phyloP scores from a whole-genome alignment of 257 asterid species.

The Cruciata laevipes region DNA sequence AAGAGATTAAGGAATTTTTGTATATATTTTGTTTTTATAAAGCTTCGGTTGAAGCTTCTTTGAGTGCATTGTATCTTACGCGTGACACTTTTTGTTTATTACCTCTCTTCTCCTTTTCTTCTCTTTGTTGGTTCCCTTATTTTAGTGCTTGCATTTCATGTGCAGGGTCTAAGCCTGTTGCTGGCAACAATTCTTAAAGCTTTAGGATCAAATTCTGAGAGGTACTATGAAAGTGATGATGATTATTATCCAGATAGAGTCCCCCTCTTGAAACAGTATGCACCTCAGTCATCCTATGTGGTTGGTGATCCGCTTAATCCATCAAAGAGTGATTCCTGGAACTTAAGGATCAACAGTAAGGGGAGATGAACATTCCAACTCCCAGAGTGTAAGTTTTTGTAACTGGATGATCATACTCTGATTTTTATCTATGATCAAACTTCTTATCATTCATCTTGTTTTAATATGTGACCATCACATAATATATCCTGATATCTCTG shows the following conservation, averaged over 20 bases:
- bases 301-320: slow-evolving; percentile 56
- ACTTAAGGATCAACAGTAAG: slow-evolving; percentile 60
- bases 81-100: neutral
- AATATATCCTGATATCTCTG: neutral
- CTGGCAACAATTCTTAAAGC: slow-evolving; percentile 85
- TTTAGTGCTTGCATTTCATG: neutral
- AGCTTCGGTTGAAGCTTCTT: neutral
- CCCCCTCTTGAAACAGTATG: slow-evolving; percentile 77
- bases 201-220: slow-evolving; percentile 69
- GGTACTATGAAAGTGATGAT: slow-evolving; percentile 88
- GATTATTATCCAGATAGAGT: slow-evolving; percentile 74
- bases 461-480: neutral
- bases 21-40: neutral
- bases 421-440: neutral
- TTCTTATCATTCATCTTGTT: neutral
- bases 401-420: neutral
- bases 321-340: slow-evolving; percentile 57
- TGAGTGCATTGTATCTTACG: neutral
- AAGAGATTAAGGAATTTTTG: neutral
- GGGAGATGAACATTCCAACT: slow-evolving; percentile 25
- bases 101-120: neutral
- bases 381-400: neutral
- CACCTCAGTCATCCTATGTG: slow-evolving; percentile 53
- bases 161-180: slow-evolving; percentile 70
- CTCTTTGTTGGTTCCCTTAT: neutral